phyloP scores from a whole-genome alignment of 768 basidiomycete genomes.

The Mycena filopes region DNA sequence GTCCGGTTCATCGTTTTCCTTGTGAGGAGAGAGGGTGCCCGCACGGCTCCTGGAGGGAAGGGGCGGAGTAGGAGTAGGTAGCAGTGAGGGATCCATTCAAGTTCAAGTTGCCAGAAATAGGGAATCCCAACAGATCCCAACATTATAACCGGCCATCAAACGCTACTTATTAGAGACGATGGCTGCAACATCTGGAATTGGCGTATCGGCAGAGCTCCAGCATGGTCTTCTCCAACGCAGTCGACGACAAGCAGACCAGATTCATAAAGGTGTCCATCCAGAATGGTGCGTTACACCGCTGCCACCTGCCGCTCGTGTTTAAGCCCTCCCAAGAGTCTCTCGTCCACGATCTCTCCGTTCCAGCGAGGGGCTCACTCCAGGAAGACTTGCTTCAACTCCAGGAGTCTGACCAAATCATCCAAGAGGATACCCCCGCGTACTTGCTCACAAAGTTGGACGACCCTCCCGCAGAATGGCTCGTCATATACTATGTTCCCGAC shows the following conservation, averaged over 20 bases:
- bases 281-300: conserved; percentile 64
- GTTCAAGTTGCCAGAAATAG: too few species aligned
- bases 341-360: conserved; percentile 64
- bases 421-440: conserved; percentile 77
- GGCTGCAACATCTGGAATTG: conserved; percentile 82
- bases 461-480: conserved; percentile 73
- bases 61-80: too few species aligned
- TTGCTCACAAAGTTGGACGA: conserved; percentile 74
- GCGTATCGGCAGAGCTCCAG: conserved; percentile 67
- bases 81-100: too few species aligned
- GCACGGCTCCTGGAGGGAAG: conserved; percentile 24
- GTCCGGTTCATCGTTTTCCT: conserved; percentile 49
- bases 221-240: conserved; percentile 66
- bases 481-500: conserved; percentile 86
- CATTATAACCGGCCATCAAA: too few species aligned
- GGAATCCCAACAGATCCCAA: too few species aligned
- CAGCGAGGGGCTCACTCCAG: conserved; percentile 61
- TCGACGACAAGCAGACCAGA: conserved; percentile 60
- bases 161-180: conserved; percentile 48
- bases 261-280: conserved; percentile 83
- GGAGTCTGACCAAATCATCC: conserved; percentile 55
- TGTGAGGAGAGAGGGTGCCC: conserved; percentile 2
- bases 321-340: conserved; percentile 66
- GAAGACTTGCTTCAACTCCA: conserved; percentile 72
- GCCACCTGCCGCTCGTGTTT: conserved; percentile 35